These are phyloP conservation scores for Misopates orontium DNA, from an alignment of 257 asterid species.

Conservation along the genomic window DNA sequence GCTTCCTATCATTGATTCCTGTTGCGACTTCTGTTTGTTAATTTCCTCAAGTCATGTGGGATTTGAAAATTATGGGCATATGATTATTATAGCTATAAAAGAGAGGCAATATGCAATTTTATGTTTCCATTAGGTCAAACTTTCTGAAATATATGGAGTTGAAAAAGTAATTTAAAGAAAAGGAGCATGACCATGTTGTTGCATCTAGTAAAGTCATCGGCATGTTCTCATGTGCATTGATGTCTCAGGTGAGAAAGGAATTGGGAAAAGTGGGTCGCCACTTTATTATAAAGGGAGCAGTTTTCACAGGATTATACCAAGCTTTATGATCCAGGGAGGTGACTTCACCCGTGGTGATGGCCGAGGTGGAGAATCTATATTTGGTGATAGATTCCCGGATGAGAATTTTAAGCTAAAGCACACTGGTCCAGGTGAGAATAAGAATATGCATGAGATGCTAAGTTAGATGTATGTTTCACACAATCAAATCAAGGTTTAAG, in stretches of 20 bases:
- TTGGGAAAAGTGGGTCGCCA: conserved; percentile 69
- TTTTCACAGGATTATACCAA: conserved; percentile 90
- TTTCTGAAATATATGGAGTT: not conserved
- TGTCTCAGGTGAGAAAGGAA: conserved; percentile 53
- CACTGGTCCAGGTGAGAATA: conserved; percentile 72
- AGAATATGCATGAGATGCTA: too few relatives aligned
- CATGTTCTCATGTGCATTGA: not conserved
- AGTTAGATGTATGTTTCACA: too few relatives aligned
- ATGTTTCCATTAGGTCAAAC: not conserved
- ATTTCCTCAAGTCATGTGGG: not conserved
- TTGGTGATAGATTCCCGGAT: conserved; percentile 67
- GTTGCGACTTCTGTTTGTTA: conserved; percentile 9
- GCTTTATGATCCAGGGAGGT: conserved; percentile 97
- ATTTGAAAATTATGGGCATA: not conserved
- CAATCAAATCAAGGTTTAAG: too few relatives aligned
- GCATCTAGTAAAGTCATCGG: conserved; percentile 21
- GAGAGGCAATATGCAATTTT: not conserved
- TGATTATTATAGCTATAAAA: not conserved
- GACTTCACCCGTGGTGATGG: conserved; percentile 94
- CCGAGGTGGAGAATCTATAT: conserved; percentile 91
- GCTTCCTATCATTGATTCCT: too few relatives aligned
- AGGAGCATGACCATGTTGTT: conserved; percentile 4
- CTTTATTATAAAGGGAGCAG: conserved; percentile 82
- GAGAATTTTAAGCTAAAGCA: conserved; percentile 87
- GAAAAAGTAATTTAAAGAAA: not conserved